Conservation (phyloP, 1,284 basidiomycete species). For the Ustilago hordei region DNA sequence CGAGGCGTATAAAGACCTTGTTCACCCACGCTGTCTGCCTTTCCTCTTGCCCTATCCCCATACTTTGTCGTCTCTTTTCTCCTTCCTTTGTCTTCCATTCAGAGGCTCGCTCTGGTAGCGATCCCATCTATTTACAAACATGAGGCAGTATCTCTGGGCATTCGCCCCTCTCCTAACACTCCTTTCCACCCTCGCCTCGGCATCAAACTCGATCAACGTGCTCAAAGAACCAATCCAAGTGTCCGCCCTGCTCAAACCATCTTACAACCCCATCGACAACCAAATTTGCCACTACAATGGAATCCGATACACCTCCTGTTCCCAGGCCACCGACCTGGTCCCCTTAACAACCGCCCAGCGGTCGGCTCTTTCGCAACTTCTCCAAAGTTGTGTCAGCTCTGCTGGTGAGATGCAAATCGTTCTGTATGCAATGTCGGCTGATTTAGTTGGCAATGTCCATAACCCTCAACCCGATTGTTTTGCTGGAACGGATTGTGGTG, state of each 20-base stretch:
- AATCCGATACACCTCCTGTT: conserved; percentile 10
- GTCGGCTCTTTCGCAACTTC: background rate
- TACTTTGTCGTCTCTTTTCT: no score
- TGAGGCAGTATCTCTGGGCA: background rate
- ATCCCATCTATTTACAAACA: background rate
- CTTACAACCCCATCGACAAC: conserved; percentile 22
- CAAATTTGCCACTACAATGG: conserved; percentile 29
- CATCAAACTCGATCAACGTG: background rate
- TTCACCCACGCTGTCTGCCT: background rate
- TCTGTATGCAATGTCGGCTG: background rate
- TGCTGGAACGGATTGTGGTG: no score
- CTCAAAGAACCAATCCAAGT: background rate
- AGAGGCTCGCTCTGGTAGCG: conserved; percentile 22
- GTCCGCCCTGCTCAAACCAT: background rate
- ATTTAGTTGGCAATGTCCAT: background rate
- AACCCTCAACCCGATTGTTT: background rate
- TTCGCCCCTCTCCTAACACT: conserved; percentile 6
- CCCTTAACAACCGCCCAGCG: conserved; percentile 1
- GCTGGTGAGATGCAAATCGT: background rate
- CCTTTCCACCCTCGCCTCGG: background rate
- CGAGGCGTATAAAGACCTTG: background rate
- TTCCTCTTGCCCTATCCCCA: background rate
- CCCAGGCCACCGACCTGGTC: conserved; percentile 3
- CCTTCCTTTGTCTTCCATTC: background rate
- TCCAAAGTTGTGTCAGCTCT: background rate